phyloP scores from a whole-genome alignment of 1,139 yeast species.

The Diutina rugosa region DNA sequence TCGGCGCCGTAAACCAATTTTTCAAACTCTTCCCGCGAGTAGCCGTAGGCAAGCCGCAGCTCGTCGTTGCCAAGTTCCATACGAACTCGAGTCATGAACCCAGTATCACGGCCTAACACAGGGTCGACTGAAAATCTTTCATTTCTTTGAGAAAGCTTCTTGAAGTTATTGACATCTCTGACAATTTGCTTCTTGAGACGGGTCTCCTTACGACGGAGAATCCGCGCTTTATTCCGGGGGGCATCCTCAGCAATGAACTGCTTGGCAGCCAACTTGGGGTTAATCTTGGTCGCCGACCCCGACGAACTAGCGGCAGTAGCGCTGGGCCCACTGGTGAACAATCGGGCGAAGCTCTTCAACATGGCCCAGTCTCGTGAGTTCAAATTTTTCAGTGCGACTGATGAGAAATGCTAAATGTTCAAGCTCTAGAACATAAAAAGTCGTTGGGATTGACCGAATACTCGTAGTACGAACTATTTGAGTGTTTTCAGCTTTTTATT shows the following conservation, averaged over 20 bases:
- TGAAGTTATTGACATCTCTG: conserved; percentile 33
- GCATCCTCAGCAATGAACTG: conserved; percentile 9
- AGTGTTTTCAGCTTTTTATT: too few species aligned
- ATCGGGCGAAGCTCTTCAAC: neutral
- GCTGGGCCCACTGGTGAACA: neutral
- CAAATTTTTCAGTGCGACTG: neutral
- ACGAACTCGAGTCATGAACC: conserved; percentile 57
- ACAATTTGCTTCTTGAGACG: conserved; percentile 30
- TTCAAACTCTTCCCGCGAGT: conserved; percentile 53
- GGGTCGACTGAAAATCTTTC: conserved; percentile 44
- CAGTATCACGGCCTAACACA: conserved; percentile 62
- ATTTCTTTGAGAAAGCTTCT: conserved; percentile 18
- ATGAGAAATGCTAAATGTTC: neutral
- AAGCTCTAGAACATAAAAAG: too few species aligned
- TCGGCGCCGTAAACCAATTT: conserved; percentile 68
- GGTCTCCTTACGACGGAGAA: conserved; percentile 27
- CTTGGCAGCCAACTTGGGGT: conserved; percentile 4
- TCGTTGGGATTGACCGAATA: too few species aligned
- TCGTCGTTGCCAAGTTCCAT: conserved; percentile 39
- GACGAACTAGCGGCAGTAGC: neutral
- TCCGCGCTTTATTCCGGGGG: conserved; percentile 20
- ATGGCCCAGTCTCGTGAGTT: neutral
- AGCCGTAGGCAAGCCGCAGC: conserved; percentile 38
- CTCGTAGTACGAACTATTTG: too few species aligned
- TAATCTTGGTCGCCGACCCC: neutral